Percentiles rank a stretch among this genome's conserved stretches.
Conservation (phyloP, 179 eudicot species). For the Sideroxylon spinosum region DNA sequence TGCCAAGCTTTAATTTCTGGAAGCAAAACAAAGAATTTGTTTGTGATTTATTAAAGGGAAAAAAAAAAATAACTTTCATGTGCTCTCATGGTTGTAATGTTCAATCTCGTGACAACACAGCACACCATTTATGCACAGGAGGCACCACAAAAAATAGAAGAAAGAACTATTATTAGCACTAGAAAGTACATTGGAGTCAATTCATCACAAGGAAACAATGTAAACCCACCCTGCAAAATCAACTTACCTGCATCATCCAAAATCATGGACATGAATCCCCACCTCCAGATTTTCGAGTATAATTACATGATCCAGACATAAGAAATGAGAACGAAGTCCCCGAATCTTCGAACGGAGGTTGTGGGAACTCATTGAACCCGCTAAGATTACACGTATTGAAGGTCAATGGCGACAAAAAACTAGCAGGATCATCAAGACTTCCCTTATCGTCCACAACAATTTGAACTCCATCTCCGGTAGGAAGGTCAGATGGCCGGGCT, state of each 20-base stretch:
- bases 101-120: neutral
- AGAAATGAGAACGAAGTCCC: constrained; percentile 71
- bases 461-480: constrained; percentile 28
- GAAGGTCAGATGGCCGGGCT: constrained; percentile 26
- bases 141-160: neutral
- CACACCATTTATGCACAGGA: neutral
- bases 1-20: neutral
- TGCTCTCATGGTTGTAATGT: neutral
- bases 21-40: neutral
- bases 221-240: neutral
- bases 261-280: constrained; percentile 34
- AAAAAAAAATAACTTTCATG: too few species aligned
- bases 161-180: constrained; percentile 27
- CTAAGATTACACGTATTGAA: constrained; percentile 46
- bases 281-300: constrained; percentile 39
- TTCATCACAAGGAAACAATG: constrained; percentile 16
- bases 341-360: constrained; percentile 60
- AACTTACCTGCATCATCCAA: constrained; percentile 33
- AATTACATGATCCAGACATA: constrained; percentile 36
- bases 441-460: constrained; percentile 41
- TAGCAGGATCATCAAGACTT: constrained; percentile 38
- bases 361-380: constrained; percentile 64
- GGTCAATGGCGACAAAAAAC: constrained; percentile 57
- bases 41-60: too few species aligned
- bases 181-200: constrained; percentile 30